Conservation (phyloP, 2,329 filamentous ascomycete genomes). For the Xylaria sp. region DNA sequence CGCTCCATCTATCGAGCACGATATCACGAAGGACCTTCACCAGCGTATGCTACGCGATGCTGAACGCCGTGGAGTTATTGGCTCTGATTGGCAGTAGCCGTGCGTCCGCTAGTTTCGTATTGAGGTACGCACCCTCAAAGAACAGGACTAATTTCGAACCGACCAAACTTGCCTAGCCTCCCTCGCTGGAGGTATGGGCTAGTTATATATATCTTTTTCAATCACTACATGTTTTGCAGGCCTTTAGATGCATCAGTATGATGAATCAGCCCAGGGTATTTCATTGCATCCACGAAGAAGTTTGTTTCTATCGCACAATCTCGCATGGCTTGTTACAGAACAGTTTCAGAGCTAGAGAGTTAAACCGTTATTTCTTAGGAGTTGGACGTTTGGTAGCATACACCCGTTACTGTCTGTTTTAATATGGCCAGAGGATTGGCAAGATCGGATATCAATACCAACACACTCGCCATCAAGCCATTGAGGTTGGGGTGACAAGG, state of each 20-base stretch:
- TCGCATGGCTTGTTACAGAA: slow-evolving; percentile 35
- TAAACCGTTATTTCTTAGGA: slow-evolving; percentile 33
- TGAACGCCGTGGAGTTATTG: slow-evolving; percentile 49
- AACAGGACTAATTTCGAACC: slow-evolving; percentile 10
- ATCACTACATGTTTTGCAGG: slow-evolving; percentile 48
- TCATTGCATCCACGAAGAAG: slow-evolving; percentile 38
- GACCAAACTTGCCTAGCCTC: slow-evolving; percentile 19
- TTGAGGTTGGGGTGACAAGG: slow-evolving; percentile 12
- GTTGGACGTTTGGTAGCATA: slow-evolving; percentile 29
- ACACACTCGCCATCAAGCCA: slow-evolving; percentile 14
- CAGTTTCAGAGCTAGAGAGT: slow-evolving; percentile 20
- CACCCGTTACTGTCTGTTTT: slow-evolving; percentile 19
- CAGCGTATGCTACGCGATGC: slow-evolving; percentile 50
- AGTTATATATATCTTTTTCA: slow-evolving; percentile 39
- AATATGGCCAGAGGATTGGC: slow-evolving; percentile 30
- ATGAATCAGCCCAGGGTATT: slow-evolving; percentile 46
- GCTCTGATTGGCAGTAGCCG: slow-evolving; percentile 47
- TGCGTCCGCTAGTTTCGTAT: neutral
- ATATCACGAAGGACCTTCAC: slow-evolving; percentile 47
- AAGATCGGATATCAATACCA: slow-evolving; percentile 26
- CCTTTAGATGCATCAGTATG: slow-evolving; percentile 49
- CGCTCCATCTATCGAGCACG: slow-evolving; percentile 49
- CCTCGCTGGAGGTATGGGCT: slow-evolving; percentile 31
- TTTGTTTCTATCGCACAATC: slow-evolving; percentile 26
- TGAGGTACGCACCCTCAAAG: neutral